Conservation (phyloP, 208 protist genomes). For the Sergeia podlipaevii region DNA sequence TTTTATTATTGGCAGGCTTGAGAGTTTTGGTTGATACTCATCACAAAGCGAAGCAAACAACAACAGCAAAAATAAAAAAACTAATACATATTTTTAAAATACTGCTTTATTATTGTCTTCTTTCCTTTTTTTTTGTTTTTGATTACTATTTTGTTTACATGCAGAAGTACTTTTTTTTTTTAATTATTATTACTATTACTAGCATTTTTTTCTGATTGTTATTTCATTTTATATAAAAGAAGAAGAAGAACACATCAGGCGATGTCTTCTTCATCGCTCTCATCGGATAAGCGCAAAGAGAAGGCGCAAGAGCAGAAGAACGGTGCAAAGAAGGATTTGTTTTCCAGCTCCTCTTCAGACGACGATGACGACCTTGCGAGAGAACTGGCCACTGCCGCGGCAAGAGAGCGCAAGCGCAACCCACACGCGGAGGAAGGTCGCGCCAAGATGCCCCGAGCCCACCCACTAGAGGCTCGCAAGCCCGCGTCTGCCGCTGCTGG, state of each 20-base stretch:
- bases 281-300: background rate
- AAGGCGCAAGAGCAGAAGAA: background rate
- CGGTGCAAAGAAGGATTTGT: background rate
- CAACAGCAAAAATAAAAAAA: no score
- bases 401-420: conserved; percentile 47
- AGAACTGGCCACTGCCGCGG: conserved; percentile 44
- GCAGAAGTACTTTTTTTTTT: background rate
- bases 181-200: background rate
- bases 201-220: conserved; percentile 10
- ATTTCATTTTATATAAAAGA: conserved; percentile 7
- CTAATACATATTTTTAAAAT: no score
- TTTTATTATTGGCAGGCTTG: no score
- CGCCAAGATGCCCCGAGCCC: conserved; percentile 24
- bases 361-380: conserved; percentile 34
- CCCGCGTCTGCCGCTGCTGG: background rate
- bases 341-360: conserved; percentile 22
- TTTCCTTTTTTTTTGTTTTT: conserved; percentile 2
- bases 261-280: background rate
- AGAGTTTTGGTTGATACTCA: no score
- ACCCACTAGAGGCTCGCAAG: conserved; percentile 9
- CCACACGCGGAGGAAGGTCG: conserved; percentile 58
- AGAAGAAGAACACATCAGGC: background rate
- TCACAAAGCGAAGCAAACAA: no score
- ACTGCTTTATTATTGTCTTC: background rate
- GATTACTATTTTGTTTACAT: conserved; percentile 6